These are phyloP conservation scores for Mycena pura DNA, from an alignment of 768 basidiomycete genomes.

Conservation along the genomic window DNA sequence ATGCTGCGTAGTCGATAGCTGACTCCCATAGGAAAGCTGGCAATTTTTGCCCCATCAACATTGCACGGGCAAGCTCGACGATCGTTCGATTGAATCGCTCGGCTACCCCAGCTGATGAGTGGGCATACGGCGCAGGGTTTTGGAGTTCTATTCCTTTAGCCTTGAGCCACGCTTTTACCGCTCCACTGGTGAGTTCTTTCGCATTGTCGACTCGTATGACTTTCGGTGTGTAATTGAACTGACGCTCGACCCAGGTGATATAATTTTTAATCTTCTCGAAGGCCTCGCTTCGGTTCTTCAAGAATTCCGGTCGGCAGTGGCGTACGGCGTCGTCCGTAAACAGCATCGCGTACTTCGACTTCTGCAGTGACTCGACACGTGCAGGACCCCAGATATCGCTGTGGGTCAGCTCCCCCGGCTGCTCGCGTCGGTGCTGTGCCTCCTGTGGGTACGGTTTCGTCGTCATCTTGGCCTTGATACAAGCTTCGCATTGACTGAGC, in stretches of 20 bases:
- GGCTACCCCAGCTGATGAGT: conserved; percentile 46
- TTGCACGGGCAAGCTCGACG: conserved; percentile 34
- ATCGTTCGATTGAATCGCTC: conserved; percentile 44
- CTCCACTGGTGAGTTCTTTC: conserved; percentile 35
- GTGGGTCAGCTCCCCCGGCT: no score
- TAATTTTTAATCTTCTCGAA: conserved; percentile 3
- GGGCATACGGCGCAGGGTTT: conserved; percentile 41
- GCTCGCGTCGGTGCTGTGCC: no score
- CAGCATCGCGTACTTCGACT: background rate
- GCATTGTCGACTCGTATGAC: conserved; percentile 37
- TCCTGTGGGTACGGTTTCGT: no score
- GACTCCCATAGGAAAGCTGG: conserved; percentile 28
- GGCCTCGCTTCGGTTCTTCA: no score
- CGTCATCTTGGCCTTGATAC: conserved; percentile 4
- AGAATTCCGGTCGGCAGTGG: no score
- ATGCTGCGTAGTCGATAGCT: conserved; percentile 27
- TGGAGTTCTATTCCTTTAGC: conserved; percentile 37
- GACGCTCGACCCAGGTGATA: background rate
- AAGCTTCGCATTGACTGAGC: conserved; percentile 7
- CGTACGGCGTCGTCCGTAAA: no score
- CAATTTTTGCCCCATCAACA: conserved; percentile 36
- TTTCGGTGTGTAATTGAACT: background rate
- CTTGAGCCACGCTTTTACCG: conserved; percentile 26
- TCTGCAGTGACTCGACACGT: background rate
- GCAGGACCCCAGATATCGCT: no score